A percentile compares a stretch with the other conserved stretches of the same genome.
Conservation (phyloP, 2,329 filamentous ascomycete species). For the Biscogniauxia marginata region DNA sequence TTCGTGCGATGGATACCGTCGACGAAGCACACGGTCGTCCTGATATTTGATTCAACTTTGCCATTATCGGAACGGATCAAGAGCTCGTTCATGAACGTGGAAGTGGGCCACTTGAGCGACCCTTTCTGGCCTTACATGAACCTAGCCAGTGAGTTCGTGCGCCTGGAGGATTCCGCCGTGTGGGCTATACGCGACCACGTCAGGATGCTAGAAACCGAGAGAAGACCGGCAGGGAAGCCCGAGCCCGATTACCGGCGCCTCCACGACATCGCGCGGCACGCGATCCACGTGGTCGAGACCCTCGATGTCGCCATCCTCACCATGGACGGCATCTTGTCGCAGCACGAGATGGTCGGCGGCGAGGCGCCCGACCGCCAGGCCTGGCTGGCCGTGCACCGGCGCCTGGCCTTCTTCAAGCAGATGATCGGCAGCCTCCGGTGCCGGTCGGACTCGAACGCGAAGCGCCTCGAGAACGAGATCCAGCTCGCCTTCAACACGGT, state of each 20-base stretch:
- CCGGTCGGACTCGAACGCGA: slow-evolving; percentile 39
- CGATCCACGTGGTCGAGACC: slow-evolving; percentile 44
- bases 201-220: slow-evolving; percentile 32
- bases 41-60: slow-evolving; percentile 31
- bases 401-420: slow-evolving; percentile 34
- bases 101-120: slow-evolving; percentile 14
- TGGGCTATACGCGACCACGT: slow-evolving; percentile 40
- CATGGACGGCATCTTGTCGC: slow-evolving; percentile 30
- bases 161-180: slow-evolving; percentile 35
- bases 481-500: slow-evolving; percentile 48
- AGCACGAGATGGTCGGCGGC: slow-evolving; percentile 28
- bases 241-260: slow-evolving; percentile 35
- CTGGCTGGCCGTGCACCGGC: slow-evolving; percentile 26
- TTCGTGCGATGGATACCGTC: slow-evolving; percentile 28
- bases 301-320: slow-evolving; percentile 36
- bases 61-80: slow-evolving; percentile 6
- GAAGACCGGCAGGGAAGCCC: slow-evolving; percentile 15
- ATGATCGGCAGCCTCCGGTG: slow-evolving; percentile 35
- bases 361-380: neutral
- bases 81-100: slow-evolving; percentile 2
- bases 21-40: slow-evolving; percentile 25
- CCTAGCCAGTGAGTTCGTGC: slow-evolving; percentile 32
- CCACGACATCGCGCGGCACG: slow-evolving; percentile 44
- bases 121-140: slow-evolving; percentile 39
- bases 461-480: slow-evolving; percentile 54